A percentile compares a stretch with the other conserved stretches of the same genome.
phyloP scores from a whole-genome alignment of 495 filamentous ascomycete genomes.

The Articulospora tetracladia region DNA sequence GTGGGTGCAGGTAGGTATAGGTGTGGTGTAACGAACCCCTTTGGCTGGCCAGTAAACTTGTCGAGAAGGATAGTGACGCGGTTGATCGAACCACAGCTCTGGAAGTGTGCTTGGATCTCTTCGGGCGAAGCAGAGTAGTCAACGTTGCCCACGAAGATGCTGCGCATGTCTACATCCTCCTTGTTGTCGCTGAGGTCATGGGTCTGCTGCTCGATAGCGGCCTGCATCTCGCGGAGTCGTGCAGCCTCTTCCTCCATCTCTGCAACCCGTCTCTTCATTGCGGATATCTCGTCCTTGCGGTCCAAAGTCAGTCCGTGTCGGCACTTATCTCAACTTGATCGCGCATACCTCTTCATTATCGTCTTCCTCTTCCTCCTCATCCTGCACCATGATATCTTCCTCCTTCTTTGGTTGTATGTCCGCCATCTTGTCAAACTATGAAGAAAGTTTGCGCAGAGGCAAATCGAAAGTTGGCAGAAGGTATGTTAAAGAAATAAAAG shows the following conservation, averaged over 20 bases:
- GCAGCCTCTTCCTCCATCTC: conserved; percentile 99
- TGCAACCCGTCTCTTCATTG: conserved; percentile 95
- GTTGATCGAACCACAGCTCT: conserved; percentile 96
- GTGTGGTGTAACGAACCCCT: conserved; percentile 70
- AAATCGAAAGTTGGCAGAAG: neutral
- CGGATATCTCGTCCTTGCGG: conserved; percentile 82
- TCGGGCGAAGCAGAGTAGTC: conserved; percentile 97
- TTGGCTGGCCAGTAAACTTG: conserved; percentile 97
- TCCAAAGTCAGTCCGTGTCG: neutral
- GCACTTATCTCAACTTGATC: neutral
- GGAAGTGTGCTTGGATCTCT: conserved; percentile 98
- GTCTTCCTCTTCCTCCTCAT: conserved; percentile 21
- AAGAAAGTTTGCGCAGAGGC: conserved; percentile 5
- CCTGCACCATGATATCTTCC: conserved; percentile 17
- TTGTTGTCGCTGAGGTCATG: conserved; percentile 85
- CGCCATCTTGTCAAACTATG: conserved; percentile 16
- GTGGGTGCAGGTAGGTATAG: neutral
- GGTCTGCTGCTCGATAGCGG: conserved; percentile 76
- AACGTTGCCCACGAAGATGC: conserved; percentile 98
- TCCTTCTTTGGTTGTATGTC: conserved; percentile 21
- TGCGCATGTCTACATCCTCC: conserved; percentile 92
- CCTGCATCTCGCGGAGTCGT: conserved; percentile 96
- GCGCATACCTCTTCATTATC: conserved; percentile 26
- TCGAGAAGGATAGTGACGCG: conserved; percentile 96
- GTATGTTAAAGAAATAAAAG: neutral